Evolutionary conservation across 192 early-diverging fungal genomes (phyloP), one percentile per base, ranked within the genome.

Genomic region (Podila epigama): DNA sequence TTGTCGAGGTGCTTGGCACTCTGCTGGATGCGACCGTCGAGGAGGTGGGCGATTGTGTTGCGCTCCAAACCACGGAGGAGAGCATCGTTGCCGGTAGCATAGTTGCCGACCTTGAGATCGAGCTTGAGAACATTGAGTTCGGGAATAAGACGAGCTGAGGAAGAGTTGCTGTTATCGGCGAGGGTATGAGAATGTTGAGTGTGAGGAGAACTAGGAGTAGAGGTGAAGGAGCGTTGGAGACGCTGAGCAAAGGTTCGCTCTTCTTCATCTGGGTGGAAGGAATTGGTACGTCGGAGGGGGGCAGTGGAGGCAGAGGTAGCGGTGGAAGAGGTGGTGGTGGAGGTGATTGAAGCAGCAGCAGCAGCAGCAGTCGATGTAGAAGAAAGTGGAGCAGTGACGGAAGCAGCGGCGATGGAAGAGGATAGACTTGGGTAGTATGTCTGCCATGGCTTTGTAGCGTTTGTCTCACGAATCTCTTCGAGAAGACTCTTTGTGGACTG

Each of bases 1-100:
- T 90, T 93, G 71, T 93, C 89, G 33, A 97, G 86, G 67, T 98
- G 91, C 31, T 84, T 83, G 59, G 83, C 79, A 75, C 88, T 88
- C 54, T 63, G 59, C 78, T 93, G 89, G 36, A 95, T 79, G 22
- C 88, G 85, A 51, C 91, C 90, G 63, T 90, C 89, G 56, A 95
- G 77, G 40, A 92, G 83, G 40, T 86, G 88, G 31, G 90, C 83
- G 65, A 93, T 92, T 32, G 91, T 88, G 40, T 86, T 85, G 73
- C 88, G 81, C 50, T 92, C 90, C 44, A 92, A 75, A 44, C 84
- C 88, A 42, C 79, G 85, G 73, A 93, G 69, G 39, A 91, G 67
- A 41, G 85, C 58, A 48, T 72, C 73, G 31, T 79, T 85, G 37
- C 89, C 84, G 31, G 88, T 85, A 9, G 81, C 81, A 57, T 85